These are phyloP conservation scores for Lecanoromycetidae sp. DNA, from an alignment of 2,329 filamentous ascomycete genomes.

Conservation along the genomic window DNA sequence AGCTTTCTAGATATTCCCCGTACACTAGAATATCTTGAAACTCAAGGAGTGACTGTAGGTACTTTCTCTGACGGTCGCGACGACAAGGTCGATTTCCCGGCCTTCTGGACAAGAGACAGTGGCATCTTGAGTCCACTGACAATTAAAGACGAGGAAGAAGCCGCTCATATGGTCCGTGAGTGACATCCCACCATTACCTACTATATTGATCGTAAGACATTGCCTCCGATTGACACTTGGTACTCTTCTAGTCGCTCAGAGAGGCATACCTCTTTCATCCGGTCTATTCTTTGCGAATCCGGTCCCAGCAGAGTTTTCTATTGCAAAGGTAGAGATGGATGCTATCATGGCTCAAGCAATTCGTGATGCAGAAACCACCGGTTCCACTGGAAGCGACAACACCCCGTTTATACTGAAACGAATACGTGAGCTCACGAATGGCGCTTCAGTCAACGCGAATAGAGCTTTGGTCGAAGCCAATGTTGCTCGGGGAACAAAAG, in stretches of 20 bases:
- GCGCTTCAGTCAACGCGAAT: constrained; percentile 63
- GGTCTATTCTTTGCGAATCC: constrained; percentile 85
- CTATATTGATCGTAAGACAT: not conserved
- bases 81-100: constrained; percentile 70
- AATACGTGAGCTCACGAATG: constrained; percentile 66
- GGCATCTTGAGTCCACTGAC: constrained; percentile 66
- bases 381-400: constrained; percentile 60
- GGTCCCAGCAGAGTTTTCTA: constrained; percentile 57
- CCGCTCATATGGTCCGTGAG: constrained; percentile 72
- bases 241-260: constrained; percentile 50
- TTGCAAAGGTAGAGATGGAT: constrained; percentile 61
- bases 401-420: constrained; percentile 72
- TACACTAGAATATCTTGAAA: constrained; percentile 71
- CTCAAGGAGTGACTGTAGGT: constrained; percentile 61
- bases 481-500: constrained; percentile 50
- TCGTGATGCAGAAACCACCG: constrained; percentile 50
- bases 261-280: constrained; percentile 57
- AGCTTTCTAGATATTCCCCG: constrained; percentile 86
- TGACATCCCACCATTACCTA: constrained; percentile 10
- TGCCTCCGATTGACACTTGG: not conserved
- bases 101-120: constrained; percentile 85
- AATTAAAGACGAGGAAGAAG: constrained; percentile 63
- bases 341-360: constrained; percentile 56
- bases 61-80: constrained; percentile 77
- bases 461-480: constrained; percentile 56